A percentile compares a stretch with the other conserved stretches of the same genome.
These are phyloP conservation scores for Ogataea allantospora DNA, from an alignment of 805 yeast species.

Conservation along the genomic window DNA sequence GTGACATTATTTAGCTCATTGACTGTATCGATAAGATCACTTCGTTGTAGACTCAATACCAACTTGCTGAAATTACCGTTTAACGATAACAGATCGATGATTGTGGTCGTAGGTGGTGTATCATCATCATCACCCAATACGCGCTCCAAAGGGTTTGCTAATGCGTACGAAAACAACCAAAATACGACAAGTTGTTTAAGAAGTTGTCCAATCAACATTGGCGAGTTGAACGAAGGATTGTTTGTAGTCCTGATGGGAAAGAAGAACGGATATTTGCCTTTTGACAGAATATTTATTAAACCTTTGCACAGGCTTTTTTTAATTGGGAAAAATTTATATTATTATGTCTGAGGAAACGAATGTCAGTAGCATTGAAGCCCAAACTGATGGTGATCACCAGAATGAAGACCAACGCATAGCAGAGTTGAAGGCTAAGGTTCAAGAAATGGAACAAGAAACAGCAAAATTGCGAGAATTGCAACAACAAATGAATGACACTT, in stretches of 20 bases:
- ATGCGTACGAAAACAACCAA: background rate
- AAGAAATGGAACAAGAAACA: conserved; percentile 62
- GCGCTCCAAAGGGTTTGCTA: background rate
- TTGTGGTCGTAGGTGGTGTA: conserved; percentile 37
- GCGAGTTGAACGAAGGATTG: too few relatives aligned
- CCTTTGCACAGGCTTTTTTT: conserved; percentile 3
- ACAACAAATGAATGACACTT: conserved; percentile 27
- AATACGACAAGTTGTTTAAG: too few relatives aligned
- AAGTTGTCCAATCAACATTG: background rate
- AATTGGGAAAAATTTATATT: background rate
- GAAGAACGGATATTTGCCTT: background rate
- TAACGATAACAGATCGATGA: conserved; percentile 67
- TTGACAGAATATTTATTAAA: conserved; percentile 1
- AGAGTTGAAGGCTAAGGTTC: conserved; percentile 44
- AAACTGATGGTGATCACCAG: conserved; percentile 1
- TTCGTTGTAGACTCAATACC: conserved; percentile 56
- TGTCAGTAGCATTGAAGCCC: too few relatives aligned
- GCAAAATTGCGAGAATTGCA: conserved; percentile 60
- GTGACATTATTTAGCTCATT: conserved; percentile 64
- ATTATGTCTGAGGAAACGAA: conserved; percentile 11
- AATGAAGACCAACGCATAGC: conserved; percentile 29
- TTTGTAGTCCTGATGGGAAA: too few relatives aligned
- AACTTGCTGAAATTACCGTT: conserved; percentile 68
- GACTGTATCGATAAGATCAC: conserved; percentile 59
- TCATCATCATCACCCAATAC: conserved; percentile 19